phyloP scores from a whole-genome alignment of 208 protist species.

The Acanthamoeba quina region DNA sequence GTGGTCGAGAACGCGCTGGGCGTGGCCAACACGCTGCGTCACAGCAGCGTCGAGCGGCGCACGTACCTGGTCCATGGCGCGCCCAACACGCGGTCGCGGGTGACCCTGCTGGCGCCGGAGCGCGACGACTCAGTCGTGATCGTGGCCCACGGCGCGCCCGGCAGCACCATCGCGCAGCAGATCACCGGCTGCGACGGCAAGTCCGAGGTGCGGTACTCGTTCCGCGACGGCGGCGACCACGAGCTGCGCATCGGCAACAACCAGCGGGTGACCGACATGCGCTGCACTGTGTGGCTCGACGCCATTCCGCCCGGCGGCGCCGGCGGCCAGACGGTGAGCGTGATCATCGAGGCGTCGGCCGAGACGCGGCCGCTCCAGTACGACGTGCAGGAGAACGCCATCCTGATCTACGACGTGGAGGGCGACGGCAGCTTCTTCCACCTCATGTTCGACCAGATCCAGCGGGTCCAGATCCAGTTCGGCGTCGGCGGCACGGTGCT shows the following conservation, averaged over 20 bases:
- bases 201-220: slow-evolving; percentile 57
- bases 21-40: neutral
- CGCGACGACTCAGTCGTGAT: slow-evolving; percentile 30
- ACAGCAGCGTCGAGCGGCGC: slow-evolving; percentile 38
- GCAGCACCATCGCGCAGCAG: slow-evolving; percentile 57
- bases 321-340: slow-evolving; percentile 4
- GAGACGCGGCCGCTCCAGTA: slow-evolving; percentile 51
- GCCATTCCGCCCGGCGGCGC: neutral
- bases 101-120: slow-evolving; percentile 29
- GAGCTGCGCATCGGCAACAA: slow-evolving; percentile 56
- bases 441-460: slow-evolving; percentile 55
- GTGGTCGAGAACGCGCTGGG: neutral
- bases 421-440: slow-evolving; percentile 55
- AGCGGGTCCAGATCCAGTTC: slow-evolving; percentile 44
- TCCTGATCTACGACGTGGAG: slow-evolving; percentile 14
- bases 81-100: neutral
- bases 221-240: slow-evolving; percentile 18
- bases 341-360: slow-evolving; percentile 28
- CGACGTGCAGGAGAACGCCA: slow-evolving; percentile 68
- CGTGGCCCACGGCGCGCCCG: slow-evolving; percentile 28
- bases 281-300: slow-evolving; percentile 67
- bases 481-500: slow-evolving; percentile 30
- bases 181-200: slow-evolving; percentile 67
- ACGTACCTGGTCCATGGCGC: slow-evolving; percentile 42
- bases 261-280: slow-evolving; percentile 7